phyloP scores from a whole-genome alignment of 2,329 filamentous ascomycete genomes.

The Aspergillus costaricaensis region DNA sequence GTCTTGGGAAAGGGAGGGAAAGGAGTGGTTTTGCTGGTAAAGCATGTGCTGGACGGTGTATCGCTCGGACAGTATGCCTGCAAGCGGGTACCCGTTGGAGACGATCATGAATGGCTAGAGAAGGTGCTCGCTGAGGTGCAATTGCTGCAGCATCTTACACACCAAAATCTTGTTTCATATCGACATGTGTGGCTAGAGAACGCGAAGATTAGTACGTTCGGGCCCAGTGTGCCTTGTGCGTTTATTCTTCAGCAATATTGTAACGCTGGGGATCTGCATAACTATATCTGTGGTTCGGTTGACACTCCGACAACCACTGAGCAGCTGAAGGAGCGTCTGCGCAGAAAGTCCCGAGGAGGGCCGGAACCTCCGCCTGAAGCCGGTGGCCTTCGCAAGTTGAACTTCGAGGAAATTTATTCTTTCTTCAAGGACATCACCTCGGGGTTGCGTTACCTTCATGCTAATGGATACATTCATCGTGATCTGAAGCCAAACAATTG shows the following conservation, averaged over 20 bases:
- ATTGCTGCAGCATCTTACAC: constrained; percentile 84
- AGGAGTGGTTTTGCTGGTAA: constrained; percentile 90
- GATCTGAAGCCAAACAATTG: constrained; percentile 97
- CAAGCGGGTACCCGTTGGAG: constrained; percentile 92
- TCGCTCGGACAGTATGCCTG: constrained; percentile 89
- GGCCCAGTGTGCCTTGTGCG: constrained; percentile 87
- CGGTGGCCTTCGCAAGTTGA: constrained; percentile 56
- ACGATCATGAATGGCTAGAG: constrained; percentile 93
- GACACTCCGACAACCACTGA: constrained; percentile 69
- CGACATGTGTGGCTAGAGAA: constrained; percentile 97
- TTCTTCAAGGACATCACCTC: constrained; percentile 95
- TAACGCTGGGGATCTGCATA: constrained; percentile 86
- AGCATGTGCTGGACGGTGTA: constrained; percentile 87
- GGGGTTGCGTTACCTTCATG: constrained; percentile 84
- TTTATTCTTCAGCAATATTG: constrained; percentile 99
- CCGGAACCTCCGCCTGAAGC: constrained; percentile 62
- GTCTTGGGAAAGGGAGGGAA: constrained; percentile 89
- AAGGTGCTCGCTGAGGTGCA: constrained; percentile 94
- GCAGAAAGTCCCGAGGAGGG: constrained; percentile 78
- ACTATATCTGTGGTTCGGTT: constrained; percentile 75
- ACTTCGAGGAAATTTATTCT: constrained; percentile 92
- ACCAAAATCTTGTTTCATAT: constrained; percentile 94
- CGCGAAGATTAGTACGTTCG: constrained; percentile 78
- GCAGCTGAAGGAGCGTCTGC: constrained; percentile 82
- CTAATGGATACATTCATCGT: constrained; percentile 90